Base-by-base conservation (phyloP, 371 early-diverging fungal genomes). In the Furculomyces boomerangus region DNA sequence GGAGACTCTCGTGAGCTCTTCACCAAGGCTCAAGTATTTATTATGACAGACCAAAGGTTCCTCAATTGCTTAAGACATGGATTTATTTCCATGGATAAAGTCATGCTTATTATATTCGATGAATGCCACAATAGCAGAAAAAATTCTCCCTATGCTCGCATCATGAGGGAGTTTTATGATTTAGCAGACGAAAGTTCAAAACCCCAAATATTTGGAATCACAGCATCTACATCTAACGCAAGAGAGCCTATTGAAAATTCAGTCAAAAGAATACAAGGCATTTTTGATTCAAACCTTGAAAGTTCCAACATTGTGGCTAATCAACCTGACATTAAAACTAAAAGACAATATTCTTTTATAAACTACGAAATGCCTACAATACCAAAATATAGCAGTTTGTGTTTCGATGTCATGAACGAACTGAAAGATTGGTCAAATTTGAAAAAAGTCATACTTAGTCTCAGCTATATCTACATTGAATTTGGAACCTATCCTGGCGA, bases 181-280 rank as follows among this genome's bases (percentile, higher is more conserved):
- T 57, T 60, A n/a, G 67, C 73, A 26, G 68, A 70, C 0, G 51
- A 53, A 0, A 62, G 63, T 1, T 61, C 72, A 3, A 64, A 81
- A 22, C 93, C 93, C 8, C 81, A 80, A 57, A 73, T 93, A 0
- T 88, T 93, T 65, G 91, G 91, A 5, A 86, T 95, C 88, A 92
- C 95, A 0, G 93, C 95, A 1, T 91, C 90, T 3, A 90, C 94
- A 3, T 67, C 79, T 56, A 71, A 76, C 40, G 60, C 75, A 1
- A 67, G 66, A 47, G 64, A 74, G 10, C 66, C 59, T 3, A 61
- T 61, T 16, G 47, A 57, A 13, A 29, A 53, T 24, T 68, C 69
- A 2, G 62, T 60, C 26, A 82, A 78, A 13, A 71, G 79, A 24
- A 65, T 91, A 27, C 90, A 91, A 60, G 54, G 54, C 10, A 75